These are phyloP conservation scores for Durotheca rogersii DNA, from an alignment of 495 filamentous ascomycete genomes.

Conservation along the genomic window DNA sequence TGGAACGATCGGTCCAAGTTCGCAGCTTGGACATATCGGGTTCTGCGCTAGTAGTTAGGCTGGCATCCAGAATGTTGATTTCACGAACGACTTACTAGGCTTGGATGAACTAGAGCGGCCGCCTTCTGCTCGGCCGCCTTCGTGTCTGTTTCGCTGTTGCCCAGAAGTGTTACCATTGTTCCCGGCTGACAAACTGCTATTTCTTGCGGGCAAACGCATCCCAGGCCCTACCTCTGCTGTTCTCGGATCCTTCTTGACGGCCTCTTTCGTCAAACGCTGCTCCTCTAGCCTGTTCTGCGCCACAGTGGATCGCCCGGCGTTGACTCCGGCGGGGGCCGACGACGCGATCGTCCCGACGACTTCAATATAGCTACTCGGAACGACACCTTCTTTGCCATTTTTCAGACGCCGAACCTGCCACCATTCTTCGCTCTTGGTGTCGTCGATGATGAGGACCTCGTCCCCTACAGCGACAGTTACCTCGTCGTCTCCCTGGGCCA, in stretches of 20 bases:
- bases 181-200: slow-evolving; percentile 61
- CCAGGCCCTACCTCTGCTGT: slow-evolving; percentile 77
- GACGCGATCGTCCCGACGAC: slow-evolving; percentile 61
- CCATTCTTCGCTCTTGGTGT: slow-evolving; percentile 93
- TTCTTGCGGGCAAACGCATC: slow-evolving; percentile 66
- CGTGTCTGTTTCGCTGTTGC: slow-evolving; percentile 69
- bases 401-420: slow-evolving; percentile 91
- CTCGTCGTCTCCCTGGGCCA: slow-evolving; percentile 94
- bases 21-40: slow-evolving; percentile 82
- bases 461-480: slow-evolving; percentile 89
- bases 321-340: slow-evolving; percentile 53
- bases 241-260: slow-evolving; percentile 59
- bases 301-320: slow-evolving; percentile 68
- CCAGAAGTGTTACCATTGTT: slow-evolving; percentile 58
- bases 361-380: slow-evolving; percentile 97
- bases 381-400: slow-evolving; percentile 93
- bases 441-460: slow-evolving; percentile 88
- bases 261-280: slow-evolving; percentile 73
- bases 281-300: slow-evolving; percentile 86
- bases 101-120: slow-evolving; percentile 55
- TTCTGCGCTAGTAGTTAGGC: slow-evolving; percentile 52
- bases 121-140: slow-evolving; percentile 57
- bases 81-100: slow-evolving; percentile 65
- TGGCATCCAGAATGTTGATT: no score
- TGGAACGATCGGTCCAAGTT: slow-evolving; percentile 91